A percentile compares a stretch with the other conserved stretches of the same genome.
These are phyloP conservation scores for Aspergillus steynii DNA, from an alignment of 495 filamentous ascomycete species.

Conservation along the genomic window DNA sequence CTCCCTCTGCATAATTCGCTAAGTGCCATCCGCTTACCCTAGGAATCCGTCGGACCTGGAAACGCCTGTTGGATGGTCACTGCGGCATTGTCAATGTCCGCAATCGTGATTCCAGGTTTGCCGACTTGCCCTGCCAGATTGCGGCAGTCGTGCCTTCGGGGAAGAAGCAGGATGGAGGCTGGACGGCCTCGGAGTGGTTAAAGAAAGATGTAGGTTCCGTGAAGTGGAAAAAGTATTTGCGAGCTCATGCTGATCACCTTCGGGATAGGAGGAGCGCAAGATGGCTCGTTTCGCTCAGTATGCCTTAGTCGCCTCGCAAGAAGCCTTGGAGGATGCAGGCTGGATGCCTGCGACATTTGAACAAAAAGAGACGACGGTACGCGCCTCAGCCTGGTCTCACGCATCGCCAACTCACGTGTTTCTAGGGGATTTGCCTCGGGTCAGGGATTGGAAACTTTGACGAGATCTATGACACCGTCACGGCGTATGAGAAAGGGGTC, in stretches of 20 bases:
- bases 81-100: constrained; percentile 76
- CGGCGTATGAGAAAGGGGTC: constrained; percentile 74
- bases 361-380: constrained; percentile 67
- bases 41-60: constrained; percentile 80
- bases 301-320: constrained; percentile 81
- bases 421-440: constrained; percentile 83
- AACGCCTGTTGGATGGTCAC: constrained; percentile 71
- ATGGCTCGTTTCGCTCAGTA: constrained; percentile 95
- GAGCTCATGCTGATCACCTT: neutral
- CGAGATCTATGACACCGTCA: constrained; percentile 79
- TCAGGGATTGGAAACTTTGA: constrained; percentile 95
- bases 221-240: neutral
- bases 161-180: constrained; percentile 53
- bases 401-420: neutral
- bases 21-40: constrained; percentile 1
- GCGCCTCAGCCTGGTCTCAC: neutral
- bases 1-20: constrained; percentile 4
- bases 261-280: constrained; percentile 65
- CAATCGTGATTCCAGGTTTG: constrained; percentile 58
- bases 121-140: constrained; percentile 75
- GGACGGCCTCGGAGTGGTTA: constrained; percentile 81
- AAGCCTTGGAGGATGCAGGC: constrained; percentile 80
- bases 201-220: constrained; percentile 46
- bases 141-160: constrained; percentile 78
- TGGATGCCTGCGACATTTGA: constrained; percentile 67